Conservation (phyloP, 176 grass and related monocot genomes). For the Neostapfia colusana region DNA sequence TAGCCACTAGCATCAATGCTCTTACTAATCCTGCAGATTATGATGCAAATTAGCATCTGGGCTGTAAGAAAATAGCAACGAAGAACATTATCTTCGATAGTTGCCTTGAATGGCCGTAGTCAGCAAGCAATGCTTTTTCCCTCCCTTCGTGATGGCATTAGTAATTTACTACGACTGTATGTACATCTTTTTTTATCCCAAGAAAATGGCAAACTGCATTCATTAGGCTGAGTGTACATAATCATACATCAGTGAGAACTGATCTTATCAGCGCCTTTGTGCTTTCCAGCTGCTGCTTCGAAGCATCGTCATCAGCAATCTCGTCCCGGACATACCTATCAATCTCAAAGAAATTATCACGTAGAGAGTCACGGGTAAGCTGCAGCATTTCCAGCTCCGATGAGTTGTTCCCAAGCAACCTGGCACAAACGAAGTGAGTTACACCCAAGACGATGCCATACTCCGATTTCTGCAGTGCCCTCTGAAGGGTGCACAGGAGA, state of each 20-base stretch:
- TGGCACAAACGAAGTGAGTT: conserved; percentile 56
- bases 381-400: conserved; percentile 43
- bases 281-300: conserved; percentile 56
- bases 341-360: conserved; percentile 50
- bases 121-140: neutral
- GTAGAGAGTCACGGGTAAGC: conserved; percentile 44
- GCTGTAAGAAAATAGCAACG: neutral
- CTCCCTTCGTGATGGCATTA: neutral
- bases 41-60: neutral
- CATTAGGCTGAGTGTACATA: neutral
- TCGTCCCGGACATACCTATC: conserved; percentile 41
- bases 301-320: conserved; percentile 35
- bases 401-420: conserved; percentile 46
- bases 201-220: neutral
- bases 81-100: neutral
- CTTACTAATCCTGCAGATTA: neutral
- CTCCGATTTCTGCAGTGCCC: conserved; percentile 47
- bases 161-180: neutral
- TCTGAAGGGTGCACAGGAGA: conserved; percentile 47
- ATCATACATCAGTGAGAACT: conserved; percentile 51
- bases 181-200: neutral
- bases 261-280: conserved; percentile 58
- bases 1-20: neutral
- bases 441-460: conserved; percentile 58
- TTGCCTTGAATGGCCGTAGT: neutral